Percentiles rank a stretch among this genome's conserved stretches.
Evolutionary conservation across 1,284 basidiomycete genomes (phyloP).

Genomic region (Leccinum fuscescens): DNA sequence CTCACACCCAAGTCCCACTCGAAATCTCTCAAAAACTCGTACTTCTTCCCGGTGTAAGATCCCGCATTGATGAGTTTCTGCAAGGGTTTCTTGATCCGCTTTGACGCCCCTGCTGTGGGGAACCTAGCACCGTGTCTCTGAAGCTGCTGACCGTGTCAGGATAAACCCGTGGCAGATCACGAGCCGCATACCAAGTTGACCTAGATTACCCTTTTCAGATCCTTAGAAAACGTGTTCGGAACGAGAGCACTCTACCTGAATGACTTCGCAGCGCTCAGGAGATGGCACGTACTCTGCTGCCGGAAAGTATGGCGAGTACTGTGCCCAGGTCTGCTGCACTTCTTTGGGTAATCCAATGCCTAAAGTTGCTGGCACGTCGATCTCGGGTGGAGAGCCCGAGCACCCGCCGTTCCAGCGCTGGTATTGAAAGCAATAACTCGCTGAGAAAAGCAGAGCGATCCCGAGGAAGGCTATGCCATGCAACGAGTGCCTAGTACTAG

Average conservation of each 20-base stretch:
- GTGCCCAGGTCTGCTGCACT: constrained; percentile 47
- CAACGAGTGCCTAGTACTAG: neutral
- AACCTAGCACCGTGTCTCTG: constrained; percentile 83
- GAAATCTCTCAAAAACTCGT: constrained; percentile 63
- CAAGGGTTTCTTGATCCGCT: constrained; percentile 49
- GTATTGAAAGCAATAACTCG: constrained; percentile 13
- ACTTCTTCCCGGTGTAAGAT: constrained; percentile 43
- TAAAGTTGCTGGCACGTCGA: neutral
- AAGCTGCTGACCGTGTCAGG: constrained; percentile 46
- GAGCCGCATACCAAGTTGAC: constrained; percentile 56
- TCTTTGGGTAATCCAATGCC: constrained; percentile 19
- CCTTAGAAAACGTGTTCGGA: neutral
- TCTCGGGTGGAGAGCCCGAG: neutral
- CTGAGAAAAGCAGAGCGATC: constrained; percentile 19
- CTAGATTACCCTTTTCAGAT: constrained; percentile 29
- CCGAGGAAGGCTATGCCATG: neutral
- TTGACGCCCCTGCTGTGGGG: constrained; percentile 57
- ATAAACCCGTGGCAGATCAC: neutral
- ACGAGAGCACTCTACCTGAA: constrained; percentile 43
- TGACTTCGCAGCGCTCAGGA: constrained; percentile 51
- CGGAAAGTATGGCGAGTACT: constrained; percentile 60
- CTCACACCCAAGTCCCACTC: constrained; percentile 60
- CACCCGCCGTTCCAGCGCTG: constrained; percentile 3
- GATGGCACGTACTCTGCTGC: constrained; percentile 46
- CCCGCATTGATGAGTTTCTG: constrained; percentile 49